These are phyloP conservation scores for Corynespora cassiicola DNA, from an alignment of 2,329 filamentous ascomycete species.

Conservation along the genomic window DNA sequence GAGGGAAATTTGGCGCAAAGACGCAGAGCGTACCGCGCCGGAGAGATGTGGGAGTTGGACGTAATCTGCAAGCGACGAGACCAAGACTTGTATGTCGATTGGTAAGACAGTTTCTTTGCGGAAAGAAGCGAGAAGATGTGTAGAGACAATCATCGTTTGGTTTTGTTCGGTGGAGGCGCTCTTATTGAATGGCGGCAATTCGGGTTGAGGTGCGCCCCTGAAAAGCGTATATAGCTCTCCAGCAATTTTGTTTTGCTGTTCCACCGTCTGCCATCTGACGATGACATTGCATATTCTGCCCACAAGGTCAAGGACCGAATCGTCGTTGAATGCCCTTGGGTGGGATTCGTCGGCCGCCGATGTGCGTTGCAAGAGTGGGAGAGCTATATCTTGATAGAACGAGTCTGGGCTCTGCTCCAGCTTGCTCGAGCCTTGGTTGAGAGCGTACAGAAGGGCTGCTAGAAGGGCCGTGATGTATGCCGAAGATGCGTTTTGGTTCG, in stretches of 20 bases:
- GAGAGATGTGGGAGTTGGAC: constrained; percentile 36
- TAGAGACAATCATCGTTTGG: constrained; percentile 62
- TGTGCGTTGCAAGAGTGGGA: constrained; percentile 49
- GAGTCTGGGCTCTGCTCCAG: constrained; percentile 51
- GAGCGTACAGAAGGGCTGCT: constrained; percentile 66
- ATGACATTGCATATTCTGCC: constrained; percentile 68
- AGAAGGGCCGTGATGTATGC: constrained; percentile 66
- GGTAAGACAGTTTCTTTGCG: constrained; percentile 42
- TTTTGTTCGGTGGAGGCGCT: constrained; percentile 41
- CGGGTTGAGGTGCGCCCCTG: constrained; percentile 34
- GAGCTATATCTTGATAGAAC: constrained; percentile 56
- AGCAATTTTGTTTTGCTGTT: constrained; percentile 59
- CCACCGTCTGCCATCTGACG: constrained; percentile 58
- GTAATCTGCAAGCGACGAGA: constrained; percentile 47
- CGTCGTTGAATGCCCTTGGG: constrained; percentile 49
- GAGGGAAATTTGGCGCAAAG: constrained; percentile 53
- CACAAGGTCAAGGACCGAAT: constrained; percentile 63
- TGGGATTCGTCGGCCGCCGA: constrained; percentile 40
- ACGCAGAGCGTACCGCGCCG: constrained; percentile 35
- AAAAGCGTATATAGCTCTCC: constrained; percentile 63
- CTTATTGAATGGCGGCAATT: constrained; percentile 39
- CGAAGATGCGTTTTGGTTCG: constrained; percentile 58
- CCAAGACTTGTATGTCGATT: constrained; percentile 35
- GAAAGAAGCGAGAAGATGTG: constrained; percentile 62
- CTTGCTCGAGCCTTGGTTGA: constrained; percentile 61